Evolutionary conservation across 2,329 filamentous ascomycete genomes (phyloP), one percentile per base, ranked within the genome.

Genomic region (Ceratocystis alfenasii): DNA sequence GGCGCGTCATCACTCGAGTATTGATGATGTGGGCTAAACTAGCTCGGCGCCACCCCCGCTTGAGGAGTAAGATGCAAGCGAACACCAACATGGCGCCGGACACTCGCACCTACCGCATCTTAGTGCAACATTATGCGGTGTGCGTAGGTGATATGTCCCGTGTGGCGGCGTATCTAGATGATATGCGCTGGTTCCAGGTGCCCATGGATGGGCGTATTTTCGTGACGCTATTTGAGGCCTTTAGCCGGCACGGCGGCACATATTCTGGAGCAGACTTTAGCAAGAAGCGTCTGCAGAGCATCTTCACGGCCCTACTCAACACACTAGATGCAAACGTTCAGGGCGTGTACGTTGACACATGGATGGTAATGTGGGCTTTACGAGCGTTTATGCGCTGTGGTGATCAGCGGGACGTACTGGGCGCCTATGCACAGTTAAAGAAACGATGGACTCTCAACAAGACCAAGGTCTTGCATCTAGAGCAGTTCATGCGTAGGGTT

Each of bases 151-250:
- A 95, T 69, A 79, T 96, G 25, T 77, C 84, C 50, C 84, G 84
- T 69, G 84, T 95, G 12, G 83, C 84, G 10, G 81, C 84, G 62
- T 83, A 90, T 57, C 77, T 99, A 25, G 82, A 84, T 60, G 93
- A 97, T 73, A 96, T 96, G 90, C 83, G 83, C 66, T 76, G 78
- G 46, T 85, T 86, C 69, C 76, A 80, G 2, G 79, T 95, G 2
- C 83, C 85, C 0, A 77, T 93, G 17, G 85, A 93, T 68, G 88
- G 87, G 5, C 82, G 87, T 66, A 82, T 95, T 28, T 96, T 93
- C 71, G 78, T 94, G 46, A 81, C 87, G 6, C 78, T 97, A 2
- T 89, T 97, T 76, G 87, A 90, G 71, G 91, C 89, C 0, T 99
- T 97, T 72, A 80, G 81, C 41, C 74, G 78, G 1, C 87, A 96